These are phyloP conservation scores for Pestalotiopsis sp. DNA, from an alignment of 2,329 filamentous ascomycete genomes.

Conservation along the genomic window DNA sequence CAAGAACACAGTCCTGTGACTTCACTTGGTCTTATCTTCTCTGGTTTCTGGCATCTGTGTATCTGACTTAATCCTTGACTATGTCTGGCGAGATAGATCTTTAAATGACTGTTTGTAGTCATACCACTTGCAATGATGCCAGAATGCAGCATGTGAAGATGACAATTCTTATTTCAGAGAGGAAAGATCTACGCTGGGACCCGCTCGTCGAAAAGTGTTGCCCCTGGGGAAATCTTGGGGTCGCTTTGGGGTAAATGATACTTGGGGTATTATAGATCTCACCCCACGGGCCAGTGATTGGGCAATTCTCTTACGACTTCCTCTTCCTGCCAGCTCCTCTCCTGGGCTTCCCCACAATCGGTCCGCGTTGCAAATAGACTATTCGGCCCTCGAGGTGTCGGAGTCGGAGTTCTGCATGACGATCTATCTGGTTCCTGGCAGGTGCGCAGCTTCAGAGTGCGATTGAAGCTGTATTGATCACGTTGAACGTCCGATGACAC, in stretches of 20 bases:
- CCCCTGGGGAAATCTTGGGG: background rate
- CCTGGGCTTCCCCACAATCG: background rate
- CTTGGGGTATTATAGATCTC: background rate
- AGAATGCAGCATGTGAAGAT: background rate
- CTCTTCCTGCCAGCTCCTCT: background rate
- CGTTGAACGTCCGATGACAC: background rate
- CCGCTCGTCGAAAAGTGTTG: background rate
- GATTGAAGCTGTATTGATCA: background rate
- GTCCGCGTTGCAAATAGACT: background rate
- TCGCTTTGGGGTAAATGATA: background rate
- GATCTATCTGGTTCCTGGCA: conserved; percentile 6
- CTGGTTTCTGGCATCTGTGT: no score
- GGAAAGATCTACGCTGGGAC: background rate
- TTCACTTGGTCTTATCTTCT: no score
- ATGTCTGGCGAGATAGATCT: no score
- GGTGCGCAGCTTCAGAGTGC: background rate
- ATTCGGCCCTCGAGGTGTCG: conserved; percentile 1
- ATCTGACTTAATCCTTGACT: no score
- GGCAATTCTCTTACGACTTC: background rate
- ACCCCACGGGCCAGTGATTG: background rate
- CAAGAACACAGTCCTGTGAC: background rate
- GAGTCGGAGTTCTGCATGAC: conserved; percentile 4
- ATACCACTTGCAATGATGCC: background rate
- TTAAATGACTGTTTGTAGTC: background rate
- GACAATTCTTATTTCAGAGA: background rate